Conservation (phyloP, 495 filamentous ascomycete genomes). For the Amniculicola lignicola region DNA sequence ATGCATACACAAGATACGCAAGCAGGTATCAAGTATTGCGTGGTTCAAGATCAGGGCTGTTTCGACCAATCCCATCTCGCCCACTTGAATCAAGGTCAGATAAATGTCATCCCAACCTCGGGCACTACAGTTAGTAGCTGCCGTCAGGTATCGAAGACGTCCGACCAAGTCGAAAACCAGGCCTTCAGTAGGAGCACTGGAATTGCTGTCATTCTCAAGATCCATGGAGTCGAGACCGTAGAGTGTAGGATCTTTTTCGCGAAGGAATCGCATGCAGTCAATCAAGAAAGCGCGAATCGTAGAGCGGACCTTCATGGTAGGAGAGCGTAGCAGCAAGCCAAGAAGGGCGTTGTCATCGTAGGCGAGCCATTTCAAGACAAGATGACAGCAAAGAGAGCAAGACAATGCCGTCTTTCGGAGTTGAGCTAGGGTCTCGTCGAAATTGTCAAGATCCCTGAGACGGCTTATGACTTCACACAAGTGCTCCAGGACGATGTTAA, state of each 20-base stretch:
- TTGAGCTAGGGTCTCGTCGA: constrained; percentile 54
- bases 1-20: constrained; percentile 27
- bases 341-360: constrained; percentile 56
- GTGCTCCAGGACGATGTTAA: constrained; percentile 69
- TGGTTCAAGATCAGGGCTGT: constrained; percentile 21
- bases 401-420: constrained; percentile 53
- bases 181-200: constrained; percentile 7
- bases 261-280: constrained; percentile 21
- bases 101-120: constrained; percentile 33
- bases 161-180: constrained; percentile 1
- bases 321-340: constrained; percentile 65
- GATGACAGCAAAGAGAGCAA: constrained; percentile 55
- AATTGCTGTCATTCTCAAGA: constrained; percentile 16
- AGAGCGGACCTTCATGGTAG: constrained; percentile 58
- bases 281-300: constrained; percentile 41
- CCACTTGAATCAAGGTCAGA: constrained; percentile 19
- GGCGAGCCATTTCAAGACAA: constrained; percentile 63
- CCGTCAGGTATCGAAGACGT: constrained; percentile 5
- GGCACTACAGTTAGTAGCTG: neutral
- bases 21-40: constrained; percentile 19
- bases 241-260: constrained; percentile 27
- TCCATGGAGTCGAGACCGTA: constrained; percentile 27
- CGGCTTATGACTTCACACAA: constrained; percentile 76
- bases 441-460: constrained; percentile 64
- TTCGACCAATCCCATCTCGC: constrained; percentile 23